A percentile compares a stretch with the other conserved stretches of the same genome.
Evolutionary conservation across 2,329 filamentous ascomycete genomes (phyloP).

Genomic region (Penicillium sp.): DNA sequence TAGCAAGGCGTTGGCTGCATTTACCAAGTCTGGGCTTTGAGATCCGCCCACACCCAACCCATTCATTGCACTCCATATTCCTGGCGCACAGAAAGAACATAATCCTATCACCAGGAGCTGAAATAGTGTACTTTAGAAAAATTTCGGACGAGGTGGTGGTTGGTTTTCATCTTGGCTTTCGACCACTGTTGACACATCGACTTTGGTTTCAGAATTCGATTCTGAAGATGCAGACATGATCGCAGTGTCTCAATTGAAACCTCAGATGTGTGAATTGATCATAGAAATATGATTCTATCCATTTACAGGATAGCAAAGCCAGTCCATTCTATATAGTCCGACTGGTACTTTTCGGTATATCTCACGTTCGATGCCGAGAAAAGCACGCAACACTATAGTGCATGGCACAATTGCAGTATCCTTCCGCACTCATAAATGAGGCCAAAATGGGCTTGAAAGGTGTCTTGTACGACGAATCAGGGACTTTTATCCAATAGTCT

Average conservation of each 20-base stretch:
- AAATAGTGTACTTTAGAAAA: conserved; percentile 30
- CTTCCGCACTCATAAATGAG: neutral
- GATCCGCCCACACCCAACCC: conserved; percentile 46
- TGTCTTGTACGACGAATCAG: neutral
- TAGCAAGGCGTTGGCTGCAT: conserved; percentile 49
- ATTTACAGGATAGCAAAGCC: neutral
- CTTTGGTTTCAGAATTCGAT: neutral
- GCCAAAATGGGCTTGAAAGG: neutral
- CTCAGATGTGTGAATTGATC: neutral
- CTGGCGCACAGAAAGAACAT: conserved; percentile 44
- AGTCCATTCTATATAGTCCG: neutral
- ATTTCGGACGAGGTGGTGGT: neutral
- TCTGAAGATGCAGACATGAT: neutral
- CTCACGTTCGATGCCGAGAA: neutral
- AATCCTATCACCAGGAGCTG: conserved; percentile 44
- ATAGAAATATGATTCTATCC: too few relatives aligned
- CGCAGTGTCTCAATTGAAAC: too few relatives aligned
- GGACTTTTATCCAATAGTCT: neutral
- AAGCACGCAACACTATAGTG: conserved; percentile 11
- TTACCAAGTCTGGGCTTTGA: conserved; percentile 43
- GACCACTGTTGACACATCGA: neutral
- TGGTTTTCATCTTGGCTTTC: conserved; percentile 1
- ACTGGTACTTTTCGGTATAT: neutral
- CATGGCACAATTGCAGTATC: conserved; percentile 11
- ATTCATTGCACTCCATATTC: conserved; percentile 48